A percentile compares a stretch with the other conserved stretches of the same genome.
Conservation (phyloP, 768 basidiomycete species). For the Boletellus ananiceps region DNA sequence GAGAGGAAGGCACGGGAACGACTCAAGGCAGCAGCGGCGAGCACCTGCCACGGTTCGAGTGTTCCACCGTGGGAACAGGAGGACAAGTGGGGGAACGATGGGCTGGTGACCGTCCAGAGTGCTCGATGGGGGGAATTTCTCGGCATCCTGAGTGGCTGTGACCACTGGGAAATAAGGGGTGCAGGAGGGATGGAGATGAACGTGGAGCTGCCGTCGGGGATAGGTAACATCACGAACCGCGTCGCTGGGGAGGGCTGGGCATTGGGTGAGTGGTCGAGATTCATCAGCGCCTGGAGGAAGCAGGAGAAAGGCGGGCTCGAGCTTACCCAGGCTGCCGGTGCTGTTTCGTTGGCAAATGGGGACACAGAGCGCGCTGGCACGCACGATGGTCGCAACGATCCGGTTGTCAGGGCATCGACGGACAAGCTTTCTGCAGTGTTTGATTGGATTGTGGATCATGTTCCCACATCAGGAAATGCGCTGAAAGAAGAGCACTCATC, state of each 20-base stretch:
- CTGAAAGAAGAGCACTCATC: conserved; percentile 15
- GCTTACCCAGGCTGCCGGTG: conserved; percentile 21
- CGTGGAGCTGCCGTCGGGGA: conserved; percentile 54
- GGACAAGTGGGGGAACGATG: conserved; percentile 80
- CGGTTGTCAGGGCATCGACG: conserved; percentile 59
- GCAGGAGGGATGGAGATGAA: conserved; percentile 72
- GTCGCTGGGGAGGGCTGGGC: conserved; percentile 43
- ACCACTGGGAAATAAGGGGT: conserved; percentile 96
- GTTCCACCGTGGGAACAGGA: conserved; percentile 47
- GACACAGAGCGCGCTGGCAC: conserved; percentile 14
- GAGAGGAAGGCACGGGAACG: conserved; percentile 57
- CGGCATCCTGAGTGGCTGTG: conserved; percentile 81
- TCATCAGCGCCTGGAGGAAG: conserved; percentile 58
- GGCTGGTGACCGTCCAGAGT: conserved; percentile 85
- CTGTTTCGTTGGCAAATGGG: conserved; percentile 5
- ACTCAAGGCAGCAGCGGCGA: conserved; percentile 29
- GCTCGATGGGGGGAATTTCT: conserved; percentile 97
- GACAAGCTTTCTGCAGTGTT: conserved; percentile 71
- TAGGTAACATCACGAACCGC: conserved; percentile 32
- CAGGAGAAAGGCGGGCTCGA: conserved; percentile 42
- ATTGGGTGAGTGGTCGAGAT: conserved; percentile 54
- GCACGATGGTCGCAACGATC: conserved; percentile 42
- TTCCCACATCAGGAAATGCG: conserved; percentile 36
- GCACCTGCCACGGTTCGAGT: conserved; percentile 8
- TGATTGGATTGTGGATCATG: conserved; percentile 76